Evolutionary conservation across 106 monocot genomes (phyloP).

Genomic region (Xerophyta viscosa): DNA sequence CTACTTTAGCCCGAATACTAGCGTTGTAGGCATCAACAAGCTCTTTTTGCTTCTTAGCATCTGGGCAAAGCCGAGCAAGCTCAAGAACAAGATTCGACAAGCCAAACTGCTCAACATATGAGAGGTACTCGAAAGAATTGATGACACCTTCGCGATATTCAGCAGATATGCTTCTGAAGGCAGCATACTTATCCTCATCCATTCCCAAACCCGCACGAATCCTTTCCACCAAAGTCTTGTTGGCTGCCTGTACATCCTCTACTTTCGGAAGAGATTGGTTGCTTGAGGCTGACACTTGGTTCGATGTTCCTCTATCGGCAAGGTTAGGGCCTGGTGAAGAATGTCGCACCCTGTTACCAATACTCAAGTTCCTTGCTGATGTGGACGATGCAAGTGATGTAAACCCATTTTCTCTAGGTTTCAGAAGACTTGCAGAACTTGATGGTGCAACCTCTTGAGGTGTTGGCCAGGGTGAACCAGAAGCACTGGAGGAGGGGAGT

Average conservation of each 20-base stretch:
- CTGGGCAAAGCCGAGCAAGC: slow-evolving; percentile 78
- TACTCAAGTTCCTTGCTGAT: slow-evolving; percentile 23
- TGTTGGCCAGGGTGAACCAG: no score
- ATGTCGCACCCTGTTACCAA: slow-evolving; percentile 33
- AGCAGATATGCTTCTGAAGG: slow-evolving; percentile 65
- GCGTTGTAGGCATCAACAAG: slow-evolving; percentile 61
- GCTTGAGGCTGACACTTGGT: no score
- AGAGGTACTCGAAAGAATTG: slow-evolving; percentile 63
- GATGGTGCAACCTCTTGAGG: no score
- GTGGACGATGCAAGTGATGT: slow-evolving; percentile 21
- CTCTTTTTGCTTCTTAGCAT: slow-evolving; percentile 64
- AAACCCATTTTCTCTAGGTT: slow-evolving; percentile 21
- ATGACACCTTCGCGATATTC: slow-evolving; percentile 65
- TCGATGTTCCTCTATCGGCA: slow-evolving; percentile 5
- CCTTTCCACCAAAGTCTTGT: slow-evolving; percentile 72
- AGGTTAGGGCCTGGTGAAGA: slow-evolving; percentile 56
- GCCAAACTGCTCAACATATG: slow-evolving; percentile 86
- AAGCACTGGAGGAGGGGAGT: no score
- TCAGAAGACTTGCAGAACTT: no score
- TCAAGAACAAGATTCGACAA: slow-evolving; percentile 73
- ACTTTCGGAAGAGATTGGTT: slow-evolving; percentile 11
- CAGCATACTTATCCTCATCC: slow-evolving; percentile 63
- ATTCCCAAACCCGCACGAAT: slow-evolving; percentile 44
- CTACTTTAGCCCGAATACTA: slow-evolving; percentile 23
- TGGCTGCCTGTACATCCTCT: slow-evolving; percentile 51